A percentile compares a stretch with the other conserved stretches of the same genome.
Conservation (phyloP, 192 early-diverging fungal genomes). For the Gigaspora rosea region DNA sequence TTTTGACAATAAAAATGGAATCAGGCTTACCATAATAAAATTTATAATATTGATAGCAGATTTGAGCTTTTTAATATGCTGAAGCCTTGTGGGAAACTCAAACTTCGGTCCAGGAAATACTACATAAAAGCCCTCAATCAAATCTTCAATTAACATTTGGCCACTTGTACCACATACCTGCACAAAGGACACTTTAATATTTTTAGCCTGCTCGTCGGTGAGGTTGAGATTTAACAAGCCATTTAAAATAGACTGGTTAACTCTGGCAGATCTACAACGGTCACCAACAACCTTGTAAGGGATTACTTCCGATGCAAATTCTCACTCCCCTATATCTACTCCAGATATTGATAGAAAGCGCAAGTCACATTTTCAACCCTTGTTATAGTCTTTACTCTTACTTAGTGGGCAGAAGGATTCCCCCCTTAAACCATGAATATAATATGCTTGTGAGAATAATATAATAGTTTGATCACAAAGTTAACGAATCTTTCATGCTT, state of each 20-base stretch:
- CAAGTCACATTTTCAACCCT: conserved; percentile 30
- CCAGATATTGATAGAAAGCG: conserved; percentile 30
- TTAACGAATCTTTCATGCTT: conserved; percentile 1
- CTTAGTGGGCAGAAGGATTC: conserved; percentile 32
- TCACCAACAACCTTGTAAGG: conserved; percentile 11
- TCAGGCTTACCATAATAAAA: conserved; percentile 32
- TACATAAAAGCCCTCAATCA: conserved; percentile 26
- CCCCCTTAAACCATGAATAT: not conserved
- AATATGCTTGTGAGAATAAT: conserved; percentile 5
- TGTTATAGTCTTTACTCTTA: conserved; percentile 25
- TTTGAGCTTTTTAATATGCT: conserved; percentile 31
- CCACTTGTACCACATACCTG: conserved; percentile 32
- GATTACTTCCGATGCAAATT: conserved; percentile 23
- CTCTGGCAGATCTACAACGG: conserved; percentile 13
- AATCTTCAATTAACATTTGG: conserved; percentile 31
- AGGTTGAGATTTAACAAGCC: conserved; percentile 31
- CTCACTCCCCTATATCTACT: conserved; percentile 31
- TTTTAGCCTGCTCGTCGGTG: conserved; percentile 19
- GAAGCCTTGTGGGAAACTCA: conserved; percentile 33
- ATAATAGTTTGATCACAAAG: conserved; percentile 23
- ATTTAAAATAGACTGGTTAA: conserved; percentile 36
- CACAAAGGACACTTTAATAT: conserved; percentile 31
- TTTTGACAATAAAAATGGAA: not conserved
- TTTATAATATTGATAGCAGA: conserved; percentile 30
- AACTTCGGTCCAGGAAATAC: conserved; percentile 31